Conservation (phyloP, 306 rosid genomes). For the Acacia melanoxylon region DNA sequence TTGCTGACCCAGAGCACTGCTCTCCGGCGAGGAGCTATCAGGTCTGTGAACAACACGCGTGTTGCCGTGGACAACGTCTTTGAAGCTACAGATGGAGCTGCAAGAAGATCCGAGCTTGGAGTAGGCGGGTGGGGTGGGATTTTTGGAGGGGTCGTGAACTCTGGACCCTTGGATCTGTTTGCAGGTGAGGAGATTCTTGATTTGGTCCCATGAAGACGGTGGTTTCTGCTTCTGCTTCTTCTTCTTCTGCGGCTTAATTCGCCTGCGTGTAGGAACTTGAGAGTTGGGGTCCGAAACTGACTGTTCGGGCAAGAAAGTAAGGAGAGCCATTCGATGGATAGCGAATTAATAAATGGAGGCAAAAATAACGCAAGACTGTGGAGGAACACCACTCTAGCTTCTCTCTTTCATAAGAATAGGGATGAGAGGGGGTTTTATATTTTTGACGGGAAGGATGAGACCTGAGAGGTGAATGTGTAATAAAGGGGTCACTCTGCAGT, state of each 20-base stretch:
- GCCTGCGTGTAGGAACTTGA: constrained; percentile 37
- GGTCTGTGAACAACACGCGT: constrained; percentile 79
- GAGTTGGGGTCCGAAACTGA: constrained; percentile 46
- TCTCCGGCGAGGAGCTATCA: constrained; percentile 94
- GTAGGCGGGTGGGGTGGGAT: constrained; percentile 28
- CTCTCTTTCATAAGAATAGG: constrained; percentile 15
- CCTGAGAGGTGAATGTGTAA: constrained; percentile 20
- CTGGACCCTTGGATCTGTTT: constrained; percentile 78
- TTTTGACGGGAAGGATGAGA: constrained; percentile 23
- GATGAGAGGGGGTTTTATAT: neutral
- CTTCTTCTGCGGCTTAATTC: constrained; percentile 30
- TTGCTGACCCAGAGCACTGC: constrained; percentile 81
- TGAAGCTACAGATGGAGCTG: constrained; percentile 89
- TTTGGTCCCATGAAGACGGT: constrained; percentile 84
- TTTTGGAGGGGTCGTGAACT: constrained; percentile 76
- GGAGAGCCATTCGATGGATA: constrained; percentile 55
- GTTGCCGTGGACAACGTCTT: constrained; percentile 84
- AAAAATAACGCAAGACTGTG: constrained; percentile 5
- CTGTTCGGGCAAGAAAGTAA: constrained; percentile 53
- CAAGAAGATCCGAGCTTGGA: constrained; percentile 87
- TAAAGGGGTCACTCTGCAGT: constrained; percentile 13
- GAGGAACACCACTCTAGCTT: neutral
- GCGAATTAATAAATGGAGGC: neutral
- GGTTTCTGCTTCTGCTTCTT: constrained; percentile 41
- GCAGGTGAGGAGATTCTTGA: constrained; percentile 82